Evolutionary conservation across 257 asterid genomes (phyloP).

Genomic region (Plantago ovata): DNA sequence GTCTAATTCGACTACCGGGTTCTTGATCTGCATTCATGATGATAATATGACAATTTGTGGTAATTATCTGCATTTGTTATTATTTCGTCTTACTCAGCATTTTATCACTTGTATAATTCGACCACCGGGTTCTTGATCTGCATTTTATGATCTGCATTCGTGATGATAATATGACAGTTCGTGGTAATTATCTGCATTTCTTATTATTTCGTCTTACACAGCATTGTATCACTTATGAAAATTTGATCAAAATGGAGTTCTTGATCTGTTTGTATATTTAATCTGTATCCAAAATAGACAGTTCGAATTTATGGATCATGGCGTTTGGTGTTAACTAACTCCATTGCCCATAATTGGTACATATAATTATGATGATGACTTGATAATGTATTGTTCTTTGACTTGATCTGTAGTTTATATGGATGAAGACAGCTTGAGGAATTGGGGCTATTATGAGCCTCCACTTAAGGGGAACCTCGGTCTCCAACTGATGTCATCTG

Average conservation of each 20-base stretch:
- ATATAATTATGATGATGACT: conserved; percentile 11
- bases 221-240: not conserved
- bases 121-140: too few species aligned
- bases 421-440: conserved; percentile 88
- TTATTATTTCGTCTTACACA: conserved; percentile 3
- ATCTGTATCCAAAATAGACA: too few species aligned
- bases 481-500: conserved; percentile 81
- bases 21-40: too few species aligned
- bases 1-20: too few species aligned
- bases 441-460: conserved; percentile 95
- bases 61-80: conserved; percentile 6
- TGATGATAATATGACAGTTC: too few species aligned
- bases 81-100: not conserved
- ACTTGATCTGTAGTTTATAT: conserved; percentile 48
- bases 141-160: too few species aligned
- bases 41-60: not conserved
- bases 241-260: not conserved
- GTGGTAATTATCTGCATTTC: conserved; percentile 3
- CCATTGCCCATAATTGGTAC: conserved; percentile 16
- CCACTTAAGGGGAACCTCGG: conserved; percentile 61
- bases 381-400: conserved; percentile 28
- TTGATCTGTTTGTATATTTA: conserved; percentile 7
- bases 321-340: not conserved
- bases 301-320: too few species aligned
- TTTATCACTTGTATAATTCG: conserved; percentile 4